Conservation (phyloP, 176 grass and related monocot species). For the Chrysopogon serrulatus region DNA sequence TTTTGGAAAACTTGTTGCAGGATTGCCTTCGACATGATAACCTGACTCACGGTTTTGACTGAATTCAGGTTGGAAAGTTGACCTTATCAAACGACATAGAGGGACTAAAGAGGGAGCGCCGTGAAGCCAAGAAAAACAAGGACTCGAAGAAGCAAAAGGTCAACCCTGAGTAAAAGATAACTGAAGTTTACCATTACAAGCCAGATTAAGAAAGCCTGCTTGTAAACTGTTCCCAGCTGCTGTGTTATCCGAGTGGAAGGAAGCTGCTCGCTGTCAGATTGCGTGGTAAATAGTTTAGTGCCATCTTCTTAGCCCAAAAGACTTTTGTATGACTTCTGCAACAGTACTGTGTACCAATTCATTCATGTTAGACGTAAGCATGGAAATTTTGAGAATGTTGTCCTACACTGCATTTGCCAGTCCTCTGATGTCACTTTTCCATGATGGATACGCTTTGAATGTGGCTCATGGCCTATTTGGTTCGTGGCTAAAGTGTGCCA, state of each 20-base stretch:
- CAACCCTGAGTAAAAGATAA: no score
- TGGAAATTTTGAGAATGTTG: not conserved
- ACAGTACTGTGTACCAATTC: not conserved
- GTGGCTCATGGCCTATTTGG: not conserved
- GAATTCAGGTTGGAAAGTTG: conserved; percentile 63
- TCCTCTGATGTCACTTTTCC: not conserved
- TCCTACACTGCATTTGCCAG: not conserved
- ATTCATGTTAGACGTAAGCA: not conserved
- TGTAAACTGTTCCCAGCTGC: no score
- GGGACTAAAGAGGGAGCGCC: conserved; percentile 82
- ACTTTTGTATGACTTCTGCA: not conserved
- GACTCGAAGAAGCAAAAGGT: no score
- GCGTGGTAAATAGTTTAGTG: conserved; percentile 21
- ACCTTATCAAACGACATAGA: conserved; percentile 47
- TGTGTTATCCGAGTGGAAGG: not conserved
- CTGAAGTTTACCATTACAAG: no score
- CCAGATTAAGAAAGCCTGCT: no score
- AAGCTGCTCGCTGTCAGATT: conserved; percentile 8
- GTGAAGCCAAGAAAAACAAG: conserved; percentile 77
- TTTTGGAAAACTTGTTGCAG: not conserved
- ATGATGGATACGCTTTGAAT: not conserved
- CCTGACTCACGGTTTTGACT: not conserved
- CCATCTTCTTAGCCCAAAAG: not conserved
- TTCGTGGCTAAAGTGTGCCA: no score
- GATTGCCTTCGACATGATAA: not conserved